Evolutionary conservation across 441 rosid species (phyloP).

Genomic region (Capsella rubella): DNA sequence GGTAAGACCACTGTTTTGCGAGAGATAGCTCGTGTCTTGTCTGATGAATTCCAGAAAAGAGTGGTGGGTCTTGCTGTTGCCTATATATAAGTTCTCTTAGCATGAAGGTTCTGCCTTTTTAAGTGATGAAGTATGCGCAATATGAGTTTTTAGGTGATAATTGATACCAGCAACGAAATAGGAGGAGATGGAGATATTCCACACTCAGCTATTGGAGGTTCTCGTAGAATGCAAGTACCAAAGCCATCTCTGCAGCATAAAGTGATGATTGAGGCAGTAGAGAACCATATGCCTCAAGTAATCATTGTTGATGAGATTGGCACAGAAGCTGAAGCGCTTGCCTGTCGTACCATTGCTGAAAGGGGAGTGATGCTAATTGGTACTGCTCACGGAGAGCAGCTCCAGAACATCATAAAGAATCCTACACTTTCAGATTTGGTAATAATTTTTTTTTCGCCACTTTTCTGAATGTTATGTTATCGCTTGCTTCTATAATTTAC

Average conservation of each 20-base stretch:
- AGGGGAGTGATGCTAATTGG: slow-evolving; percentile 75
- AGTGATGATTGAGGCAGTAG: slow-evolving; percentile 77
- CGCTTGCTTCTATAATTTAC: neutral
- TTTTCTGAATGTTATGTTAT: neutral
- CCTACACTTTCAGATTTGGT: slow-evolving; percentile 73
- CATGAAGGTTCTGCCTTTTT: neutral
- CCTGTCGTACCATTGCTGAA: slow-evolving; percentile 72
- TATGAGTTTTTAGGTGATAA: slow-evolving; percentile 52
- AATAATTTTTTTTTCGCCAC: neutral
- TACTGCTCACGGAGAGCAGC: slow-evolving; percentile 73
- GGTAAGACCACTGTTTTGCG: slow-evolving; percentile 76
- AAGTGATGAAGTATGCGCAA: neutral
- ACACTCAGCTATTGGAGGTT: slow-evolving; percentile 69
- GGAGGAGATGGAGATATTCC: slow-evolving; percentile 78
- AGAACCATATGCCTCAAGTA: slow-evolving; percentile 82
- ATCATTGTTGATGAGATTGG: slow-evolving; percentile 76
- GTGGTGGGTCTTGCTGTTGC: slow-evolving; percentile 51
- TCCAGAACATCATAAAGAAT: slow-evolving; percentile 65
- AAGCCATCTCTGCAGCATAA: slow-evolving; percentile 67
- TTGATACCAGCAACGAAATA: slow-evolving; percentile 78
- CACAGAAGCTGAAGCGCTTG: slow-evolving; percentile 73
- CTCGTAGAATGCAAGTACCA: slow-evolving; percentile 77
- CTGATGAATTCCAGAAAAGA: slow-evolving; percentile 68
- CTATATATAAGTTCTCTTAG: neutral
- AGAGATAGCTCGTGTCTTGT: slow-evolving; percentile 69